Conservation (phyloP, 176 grass and related monocot genomes). For the Eremochloa ophiuroides region DNA sequence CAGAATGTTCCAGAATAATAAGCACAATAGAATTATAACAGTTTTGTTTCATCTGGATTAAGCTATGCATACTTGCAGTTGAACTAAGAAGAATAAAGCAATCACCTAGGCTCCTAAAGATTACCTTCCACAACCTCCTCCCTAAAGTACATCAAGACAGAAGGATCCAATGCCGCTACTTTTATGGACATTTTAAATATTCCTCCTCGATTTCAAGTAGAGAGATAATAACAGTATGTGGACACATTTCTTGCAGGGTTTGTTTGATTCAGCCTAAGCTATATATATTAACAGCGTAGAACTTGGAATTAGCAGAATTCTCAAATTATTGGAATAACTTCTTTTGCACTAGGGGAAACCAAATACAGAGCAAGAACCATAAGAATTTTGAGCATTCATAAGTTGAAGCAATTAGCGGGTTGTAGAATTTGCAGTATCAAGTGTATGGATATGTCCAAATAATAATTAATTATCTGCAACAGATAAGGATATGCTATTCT, state of each 20-base stretch:
- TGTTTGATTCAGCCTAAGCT: not conserved
- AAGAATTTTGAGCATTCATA: not conserved
- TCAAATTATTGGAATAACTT: not conserved
- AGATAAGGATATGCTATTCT: not conserved
- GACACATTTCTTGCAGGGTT: not conserved
- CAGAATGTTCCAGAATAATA: slow-evolving; percentile 11
- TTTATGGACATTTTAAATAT: not conserved
- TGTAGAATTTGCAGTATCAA: not conserved
- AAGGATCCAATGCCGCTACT: not conserved
- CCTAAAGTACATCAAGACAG: not conserved
- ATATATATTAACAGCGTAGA: not conserved
- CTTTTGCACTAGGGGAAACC: not conserved
- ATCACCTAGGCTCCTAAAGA: not conserved
- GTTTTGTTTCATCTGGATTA: not conserved
- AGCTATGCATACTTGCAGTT: not conserved
- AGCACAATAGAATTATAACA: not conserved
- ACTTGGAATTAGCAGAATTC: not conserved
- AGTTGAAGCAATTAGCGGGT: not conserved
- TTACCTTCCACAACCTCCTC: not conserved
- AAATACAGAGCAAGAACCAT: not conserved
- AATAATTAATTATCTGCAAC: not conserved
- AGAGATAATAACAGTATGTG: not conserved
- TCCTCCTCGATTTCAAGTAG: not conserved
- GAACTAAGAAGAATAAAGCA: slow-evolving; percentile 9
- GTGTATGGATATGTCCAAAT: not conserved